These are phyloP conservation scores for Neurospora sp. DNA, from an alignment of 495 filamentous ascomycete genomes.

Conservation along the genomic window DNA sequence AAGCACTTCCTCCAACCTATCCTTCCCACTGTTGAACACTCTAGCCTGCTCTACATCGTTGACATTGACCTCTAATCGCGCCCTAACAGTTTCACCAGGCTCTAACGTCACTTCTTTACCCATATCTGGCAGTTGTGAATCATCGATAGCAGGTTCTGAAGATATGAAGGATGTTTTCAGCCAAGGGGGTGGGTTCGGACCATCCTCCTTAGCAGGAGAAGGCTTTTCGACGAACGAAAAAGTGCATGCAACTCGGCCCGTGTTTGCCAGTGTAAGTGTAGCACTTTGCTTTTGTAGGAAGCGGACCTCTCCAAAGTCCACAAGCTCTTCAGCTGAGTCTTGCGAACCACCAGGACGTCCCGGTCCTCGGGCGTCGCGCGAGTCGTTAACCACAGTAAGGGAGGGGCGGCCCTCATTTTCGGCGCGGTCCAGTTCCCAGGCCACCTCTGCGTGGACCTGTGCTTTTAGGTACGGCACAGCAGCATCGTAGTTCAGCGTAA, in stretches of 20 bases:
- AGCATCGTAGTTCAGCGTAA: constrained; percentile 71
- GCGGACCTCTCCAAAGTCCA: constrained; percentile 67
- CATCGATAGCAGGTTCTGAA: constrained; percentile 23
- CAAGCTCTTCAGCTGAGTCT: constrained; percentile 36
- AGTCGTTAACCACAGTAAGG: constrained; percentile 76
- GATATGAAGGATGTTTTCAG: constrained; percentile 52
- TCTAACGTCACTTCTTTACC: constrained; percentile 50
- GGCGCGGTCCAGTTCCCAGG: constrained; percentile 73
- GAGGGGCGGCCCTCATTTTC: constrained; percentile 87
- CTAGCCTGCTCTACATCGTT: constrained; percentile 51
- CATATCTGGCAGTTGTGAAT: constrained; percentile 28
- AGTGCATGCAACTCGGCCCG: constrained; percentile 63
- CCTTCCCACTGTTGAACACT: constrained; percentile 56
- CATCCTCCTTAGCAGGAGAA: constrained; percentile 32
- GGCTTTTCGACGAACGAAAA: constrained; percentile 67
- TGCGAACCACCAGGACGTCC: constrained; percentile 9
- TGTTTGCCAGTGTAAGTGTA: constrained; percentile 80
- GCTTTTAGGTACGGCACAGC: constrained; percentile 75
- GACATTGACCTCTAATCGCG: constrained; percentile 55
- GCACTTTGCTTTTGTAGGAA: constrained; percentile 56
- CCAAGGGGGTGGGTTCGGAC: constrained; percentile 47
- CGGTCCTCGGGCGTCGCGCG: constrained; percentile 15
- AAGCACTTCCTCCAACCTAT: constrained; percentile 70
- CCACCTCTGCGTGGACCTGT: constrained; percentile 77
- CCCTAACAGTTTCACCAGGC: constrained; percentile 72